phyloP scores from a whole-genome alignment of 495 filamentous ascomycete genomes.

The Hypoxylon trugodes region DNA sequence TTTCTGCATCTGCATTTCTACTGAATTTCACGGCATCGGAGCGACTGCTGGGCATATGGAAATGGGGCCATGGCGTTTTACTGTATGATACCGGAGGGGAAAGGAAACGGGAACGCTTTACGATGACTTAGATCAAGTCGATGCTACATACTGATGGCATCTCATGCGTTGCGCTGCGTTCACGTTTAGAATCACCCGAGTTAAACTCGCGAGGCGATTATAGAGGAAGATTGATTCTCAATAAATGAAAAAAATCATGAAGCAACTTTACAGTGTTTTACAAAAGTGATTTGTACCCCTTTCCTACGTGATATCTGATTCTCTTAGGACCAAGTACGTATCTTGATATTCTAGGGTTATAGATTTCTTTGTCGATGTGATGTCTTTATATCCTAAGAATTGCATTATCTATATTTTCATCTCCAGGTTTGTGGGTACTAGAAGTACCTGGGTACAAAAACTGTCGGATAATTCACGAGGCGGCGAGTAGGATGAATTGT shows the following conservation, averaged over 20 bases:
- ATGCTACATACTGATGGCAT: slow-evolving; percentile 5
- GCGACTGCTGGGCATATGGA: slow-evolving; percentile 31
- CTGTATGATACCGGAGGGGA: slow-evolving; percentile 30
- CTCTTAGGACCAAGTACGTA: too few species aligned
- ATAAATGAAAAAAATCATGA: slow-evolving; percentile 11
- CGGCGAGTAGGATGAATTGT: slow-evolving; percentile 3
- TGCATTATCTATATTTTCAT: too few species aligned
- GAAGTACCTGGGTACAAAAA: too few species aligned
- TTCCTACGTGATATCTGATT: too few species aligned
- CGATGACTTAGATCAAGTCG: slow-evolving; percentile 20
- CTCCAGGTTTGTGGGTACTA: too few species aligned
- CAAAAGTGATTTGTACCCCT: too few species aligned
- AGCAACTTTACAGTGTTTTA: too few species aligned
- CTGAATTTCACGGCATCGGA: slow-evolving; percentile 42
- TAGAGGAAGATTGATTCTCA: slow-evolving; percentile 11
- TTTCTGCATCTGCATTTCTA: slow-evolving; percentile 35
- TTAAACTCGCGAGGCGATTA: slow-evolving; percentile 6
- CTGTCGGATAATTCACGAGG: too few species aligned
- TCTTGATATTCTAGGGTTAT: too few species aligned
- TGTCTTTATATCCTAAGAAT: too few species aligned
- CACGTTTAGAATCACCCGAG: neutral
- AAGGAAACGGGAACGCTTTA: slow-evolving; percentile 25
- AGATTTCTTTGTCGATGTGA: too few species aligned
- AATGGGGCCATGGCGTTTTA: slow-evolving; percentile 37
- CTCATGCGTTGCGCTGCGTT: slow-evolving; percentile 31